Base-by-base conservation (phyloP, 192 early-diverging fungal species). In the Geosiphon pyriformis region DNA sequence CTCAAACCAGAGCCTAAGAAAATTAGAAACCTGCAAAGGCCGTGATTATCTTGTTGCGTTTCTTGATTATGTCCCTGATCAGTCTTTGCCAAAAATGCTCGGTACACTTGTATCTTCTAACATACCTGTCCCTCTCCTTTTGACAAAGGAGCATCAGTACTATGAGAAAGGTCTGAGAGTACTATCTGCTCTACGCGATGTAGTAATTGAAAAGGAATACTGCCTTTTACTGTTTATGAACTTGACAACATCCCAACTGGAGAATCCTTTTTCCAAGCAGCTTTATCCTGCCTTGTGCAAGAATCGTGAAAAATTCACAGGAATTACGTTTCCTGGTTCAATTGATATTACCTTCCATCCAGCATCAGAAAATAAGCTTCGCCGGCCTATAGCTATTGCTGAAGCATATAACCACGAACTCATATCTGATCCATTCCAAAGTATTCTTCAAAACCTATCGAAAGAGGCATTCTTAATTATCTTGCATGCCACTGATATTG, bases 101-200 rank as follows among this genome's bases (percentile, higher is more conserved):
- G 6, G n/a, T 57, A 29, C 55, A 17, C 30, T 57, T 6, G 30
- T 30, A n/a, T 30, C 26, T 29, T 23, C 55, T 29, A 57, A 57
- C 18, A 57, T 57, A 29, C 55, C 55, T n/a, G 31, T 57, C n/a
- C 55, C 55, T 8, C n/a, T 57, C 15, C 18, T 57, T 29, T 57
- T 57, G 25, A 57, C 55, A 11, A 31, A 57, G 12, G 7, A 57
- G 18, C 15, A 17, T 26, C 26, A 31, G n/a, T 57, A 8, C n/a
- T 29, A 3, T 57, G 26, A 26, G n/a, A 57, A 57, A 31, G 55
- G 55, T 57, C 18, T 57, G 18, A 20, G 12, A 7, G 55, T 57
- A 4, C 30, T 57, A 18, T 29, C 2, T 29, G 55, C 7, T 30
- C n/a, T 57, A n/a, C 55, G 23, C 18, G n/a, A 4, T 18, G 26